Evolutionary conservation across 257 asterid species (phyloP).

Genomic region (Nicotiana attenuata): DNA sequence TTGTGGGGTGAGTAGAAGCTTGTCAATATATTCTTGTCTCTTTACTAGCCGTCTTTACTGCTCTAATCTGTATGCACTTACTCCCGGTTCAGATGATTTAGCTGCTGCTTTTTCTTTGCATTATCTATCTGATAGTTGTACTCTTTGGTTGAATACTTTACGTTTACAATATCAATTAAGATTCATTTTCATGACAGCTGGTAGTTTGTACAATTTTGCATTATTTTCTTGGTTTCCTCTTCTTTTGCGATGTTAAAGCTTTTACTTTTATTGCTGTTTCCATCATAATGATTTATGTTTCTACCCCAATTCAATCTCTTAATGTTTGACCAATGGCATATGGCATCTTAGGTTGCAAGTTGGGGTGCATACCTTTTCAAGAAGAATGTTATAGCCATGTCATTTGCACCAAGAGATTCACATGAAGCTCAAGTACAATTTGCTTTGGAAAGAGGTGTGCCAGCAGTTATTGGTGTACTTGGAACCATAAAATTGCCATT

Average conservation of each 20-base stretch:
- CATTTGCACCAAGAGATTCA: constrained; percentile 22
- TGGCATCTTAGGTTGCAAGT: constrained; percentile 22
- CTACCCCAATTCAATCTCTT: neutral
- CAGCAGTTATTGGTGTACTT: constrained; percentile 23
- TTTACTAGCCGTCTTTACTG: neutral
- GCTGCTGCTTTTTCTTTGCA: neutral
- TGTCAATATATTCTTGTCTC: neutral
- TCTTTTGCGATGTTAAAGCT: neutral
- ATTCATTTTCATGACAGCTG: neutral
- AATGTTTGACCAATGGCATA: neutral
- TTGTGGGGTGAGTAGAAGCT: constrained; percentile 19
- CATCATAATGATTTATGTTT: neutral
- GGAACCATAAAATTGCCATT: constrained; percentile 22
- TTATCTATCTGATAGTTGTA: neutral
- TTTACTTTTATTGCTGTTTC: neutral
- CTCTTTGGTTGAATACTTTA: neutral
- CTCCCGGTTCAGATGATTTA: neutral
- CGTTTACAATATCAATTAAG: neutral
- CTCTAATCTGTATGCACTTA: neutral
- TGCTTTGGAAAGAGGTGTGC: constrained; percentile 21
- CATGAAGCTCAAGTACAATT: constrained; percentile 26
- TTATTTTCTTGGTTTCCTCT: neutral
- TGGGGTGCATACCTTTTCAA: constrained; percentile 28
- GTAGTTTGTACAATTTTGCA: neutral
- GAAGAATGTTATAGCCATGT: constrained; percentile 22